Base-by-base conservation (phyloP, 2,329 filamentous ascomycete species). In the Apiospora hydei region DNA sequence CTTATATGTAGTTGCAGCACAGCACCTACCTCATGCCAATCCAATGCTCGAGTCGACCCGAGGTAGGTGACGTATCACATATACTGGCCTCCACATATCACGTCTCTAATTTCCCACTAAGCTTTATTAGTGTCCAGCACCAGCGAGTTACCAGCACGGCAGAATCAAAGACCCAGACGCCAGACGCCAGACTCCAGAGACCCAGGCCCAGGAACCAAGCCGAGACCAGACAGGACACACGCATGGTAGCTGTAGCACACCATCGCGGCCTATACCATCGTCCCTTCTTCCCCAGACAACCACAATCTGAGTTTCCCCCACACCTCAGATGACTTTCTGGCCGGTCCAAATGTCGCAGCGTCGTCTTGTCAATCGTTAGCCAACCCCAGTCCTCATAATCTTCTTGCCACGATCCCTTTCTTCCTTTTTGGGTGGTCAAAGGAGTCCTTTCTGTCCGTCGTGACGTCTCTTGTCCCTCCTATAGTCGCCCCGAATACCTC, bases 271-370 rank as follows among this genome's bases (percentile, higher is more conserved):
- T 61, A 34, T 34, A 61, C 21, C 21, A n/a, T 64, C 57, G 34
- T 41, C 57, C 21, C 57, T 41, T 41, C 34, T 64, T 41, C 57
- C 57, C 57, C 57, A 41, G 57, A 64, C 57, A 64, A 64, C 57
- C 57, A 64, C 57, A n/a, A n/a, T 64, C 57, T 64, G 57, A 64
- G 57, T 21, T 41, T 64, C 30, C 34, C 57, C 57, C 30, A 64
- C 57, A 64, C 34, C 34, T 64, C 57, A 64, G 57, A 64, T 64
- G 57, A 64, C 57, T 64, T 64, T 41, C 57, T 64, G 57, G 57
- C 57, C 57, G 57, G 57, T 64, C 57, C 57, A 64, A 64, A 64
- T 64, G 57, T 64, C 57, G 57, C 57, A 64, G 57, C 57, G 57
- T 38, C 57, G 57, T 64, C 57, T 64, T 41, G 57, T 64, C 57